Evolutionary conservation across 1,284 basidiomycete species (phyloP).

Genomic region (Ceratobasidium sp.): DNA sequence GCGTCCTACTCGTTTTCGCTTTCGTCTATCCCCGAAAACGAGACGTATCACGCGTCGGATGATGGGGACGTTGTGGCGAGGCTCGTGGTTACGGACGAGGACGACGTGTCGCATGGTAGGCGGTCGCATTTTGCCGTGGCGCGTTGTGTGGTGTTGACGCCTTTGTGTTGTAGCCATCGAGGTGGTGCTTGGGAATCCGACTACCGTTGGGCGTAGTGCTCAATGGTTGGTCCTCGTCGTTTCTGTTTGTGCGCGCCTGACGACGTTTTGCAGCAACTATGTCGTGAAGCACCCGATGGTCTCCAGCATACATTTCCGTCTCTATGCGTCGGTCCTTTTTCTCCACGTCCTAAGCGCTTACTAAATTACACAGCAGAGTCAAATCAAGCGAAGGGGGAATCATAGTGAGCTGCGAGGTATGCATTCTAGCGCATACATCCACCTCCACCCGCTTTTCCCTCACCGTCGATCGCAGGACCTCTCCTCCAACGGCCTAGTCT

Average conservation of each 20-base stretch:
- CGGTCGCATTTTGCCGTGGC: not conserved
- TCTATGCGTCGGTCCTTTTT: constrained; percentile 21
- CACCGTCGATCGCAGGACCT: constrained; percentile 32
- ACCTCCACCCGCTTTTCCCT: not conserved
- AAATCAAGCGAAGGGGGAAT: constrained; percentile 31
- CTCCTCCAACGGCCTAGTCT: constrained; percentile 46
- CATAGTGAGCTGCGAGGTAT: constrained; percentile 32
- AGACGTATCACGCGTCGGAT: not conserved
- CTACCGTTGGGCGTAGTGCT: constrained; percentile 18
- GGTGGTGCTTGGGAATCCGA: constrained; percentile 15
- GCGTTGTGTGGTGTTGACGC: not conserved
- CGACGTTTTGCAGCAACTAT: constrained; percentile 17
- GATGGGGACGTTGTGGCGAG: constrained; percentile 15
- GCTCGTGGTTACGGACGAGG: constrained; percentile 11
- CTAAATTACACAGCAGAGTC: not conserved
- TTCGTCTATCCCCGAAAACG: not conserved
- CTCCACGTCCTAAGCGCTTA: not conserved
- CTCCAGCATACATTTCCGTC: constrained; percentile 32
- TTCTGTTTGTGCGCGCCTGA: constrained; percentile 8
- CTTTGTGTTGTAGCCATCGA: constrained; percentile 6
- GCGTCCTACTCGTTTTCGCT: not conserved
- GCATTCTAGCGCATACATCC: constrained; percentile 30
- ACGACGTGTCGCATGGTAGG: constrained; percentile 26
- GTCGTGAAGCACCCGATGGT: constrained; percentile 28
- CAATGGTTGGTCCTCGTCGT: constrained; percentile 14